Base-by-base conservation (phyloP, 331 rosid genomes). In the Malus hybrid region DNA sequence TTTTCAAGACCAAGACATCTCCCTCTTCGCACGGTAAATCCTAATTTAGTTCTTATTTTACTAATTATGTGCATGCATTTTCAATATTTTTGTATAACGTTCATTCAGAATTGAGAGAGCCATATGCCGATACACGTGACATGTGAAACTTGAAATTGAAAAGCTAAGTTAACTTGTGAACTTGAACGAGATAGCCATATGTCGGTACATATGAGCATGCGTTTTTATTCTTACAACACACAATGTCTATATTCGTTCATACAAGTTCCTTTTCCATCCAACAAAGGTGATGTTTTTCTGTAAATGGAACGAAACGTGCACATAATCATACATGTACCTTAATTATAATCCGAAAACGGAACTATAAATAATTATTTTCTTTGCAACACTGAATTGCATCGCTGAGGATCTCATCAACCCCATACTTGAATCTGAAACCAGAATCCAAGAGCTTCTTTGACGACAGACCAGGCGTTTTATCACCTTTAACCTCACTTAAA, bases 391-490 rank as follows among this genome's bases (percentile, higher is more conserved):
- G 71, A 79, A 92, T 88, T 52, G 89, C 82, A 33, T 76, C 96
- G 5, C 71, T 80, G 44, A 87, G 73, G 79, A 79, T 92, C 46
- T 85, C 85, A 46, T 89, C 86, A 34, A 85, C 32, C 32, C 84
- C 83, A 70, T 83, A 75, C 75, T 83, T 83, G 55, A 79, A 91
- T 74, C 82, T 42, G 48, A 91, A 91, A 64, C 96, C 96, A 18
- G 73, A 79, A 79, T 88, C 89, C 56, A 71, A 39, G 46, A 89
- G 89, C 80, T 91, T 91, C 81, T 88, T 83, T n/a, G 97, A 80
- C 42, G 83, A 83, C 11, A 82, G 33, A 71, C 74, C 31, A n/a
- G 89, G 73, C 5, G 14, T 42, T 42, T 42, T 42, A 0, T 42
- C 48, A 42, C 83, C 81, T 27, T 52, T 29, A 50, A 64, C 39